Percentiles rank a stretch among this genome's conserved stretches.
These are phyloP conservation scores for Trichophyton simii DNA, from an alignment of 2,329 filamentous ascomycete genomes.

Conservation along the genomic window DNA sequence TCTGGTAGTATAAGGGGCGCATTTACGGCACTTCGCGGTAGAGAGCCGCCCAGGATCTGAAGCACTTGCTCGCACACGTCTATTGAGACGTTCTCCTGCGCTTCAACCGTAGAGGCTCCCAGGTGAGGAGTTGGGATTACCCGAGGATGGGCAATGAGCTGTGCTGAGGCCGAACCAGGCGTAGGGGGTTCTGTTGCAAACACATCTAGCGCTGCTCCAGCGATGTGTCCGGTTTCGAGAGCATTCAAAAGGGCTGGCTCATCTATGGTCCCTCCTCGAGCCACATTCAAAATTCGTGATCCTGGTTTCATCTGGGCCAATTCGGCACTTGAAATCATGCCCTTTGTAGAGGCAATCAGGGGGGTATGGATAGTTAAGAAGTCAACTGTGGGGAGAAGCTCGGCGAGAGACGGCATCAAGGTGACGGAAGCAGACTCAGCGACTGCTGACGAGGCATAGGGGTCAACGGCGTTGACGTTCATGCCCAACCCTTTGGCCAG, in stretches of 20 bases:
- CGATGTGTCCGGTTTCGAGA: conserved; percentile 57
- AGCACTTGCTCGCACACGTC: conserved; percentile 73
- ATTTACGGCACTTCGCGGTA: conserved; percentile 67
- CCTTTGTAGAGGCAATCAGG: conserved; percentile 61
- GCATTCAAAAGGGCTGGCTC: conserved; percentile 60
- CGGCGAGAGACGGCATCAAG: conserved; percentile 45
- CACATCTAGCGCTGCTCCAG: conserved; percentile 67
- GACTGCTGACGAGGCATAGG: conserved; percentile 62
- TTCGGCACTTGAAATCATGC: conserved; percentile 57
- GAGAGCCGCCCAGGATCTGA: conserved; percentile 56
- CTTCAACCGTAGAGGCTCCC: conserved; percentile 67
- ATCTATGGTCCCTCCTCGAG: conserved; percentile 67
- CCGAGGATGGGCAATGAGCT: conserved; percentile 54
- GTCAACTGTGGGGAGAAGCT: conserved; percentile 54
- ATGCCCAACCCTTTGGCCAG: conserved; percentile 67
- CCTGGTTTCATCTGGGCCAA: conserved; percentile 59
- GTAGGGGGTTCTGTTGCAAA: conserved; percentile 62
- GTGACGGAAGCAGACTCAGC: conserved; percentile 55
- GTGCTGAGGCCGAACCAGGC: conserved; percentile 49
- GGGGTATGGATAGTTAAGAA: conserved; percentile 75
- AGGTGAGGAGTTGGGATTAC: conserved; percentile 70
- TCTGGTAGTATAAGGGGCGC: conserved; percentile 70
- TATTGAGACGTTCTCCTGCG: conserved; percentile 71
- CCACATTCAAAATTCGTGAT: conserved; percentile 65
- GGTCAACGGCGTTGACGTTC: conserved; percentile 62